These are phyloP conservation scores for Yamadazyma spencermartinsiae DNA, from an alignment of 1,139 yeast species.

Conservation along the genomic window DNA sequence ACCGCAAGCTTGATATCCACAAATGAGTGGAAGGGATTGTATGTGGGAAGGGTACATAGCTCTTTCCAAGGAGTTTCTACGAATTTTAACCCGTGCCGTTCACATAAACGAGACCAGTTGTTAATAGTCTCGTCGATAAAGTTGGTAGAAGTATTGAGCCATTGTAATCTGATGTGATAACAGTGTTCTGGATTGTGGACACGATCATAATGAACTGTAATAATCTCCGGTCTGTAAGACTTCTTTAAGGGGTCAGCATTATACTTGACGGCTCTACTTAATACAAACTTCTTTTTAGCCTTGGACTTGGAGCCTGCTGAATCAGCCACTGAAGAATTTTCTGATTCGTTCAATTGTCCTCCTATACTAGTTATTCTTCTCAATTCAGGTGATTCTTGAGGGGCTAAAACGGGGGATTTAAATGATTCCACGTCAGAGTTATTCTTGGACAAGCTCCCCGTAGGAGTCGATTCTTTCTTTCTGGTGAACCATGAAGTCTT, in stretches of 20 bases:
- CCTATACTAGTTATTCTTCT: conserved; percentile 25
- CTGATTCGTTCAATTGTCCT: conserved; percentile 25
- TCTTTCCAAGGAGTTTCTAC: conserved; percentile 96
- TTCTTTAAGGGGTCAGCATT: conserved; percentile 75
- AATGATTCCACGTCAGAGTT: conserved; percentile 32
- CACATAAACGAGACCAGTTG: conserved; percentile 80
- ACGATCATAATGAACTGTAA: conserved; percentile 84
- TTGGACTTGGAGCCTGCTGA: conserved; percentile 25
- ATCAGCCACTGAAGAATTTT: conserved; percentile 35
- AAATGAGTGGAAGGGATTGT: conserved; percentile 87
- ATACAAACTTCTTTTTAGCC: conserved; percentile 31
- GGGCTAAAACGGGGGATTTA: conserved; percentile 25
- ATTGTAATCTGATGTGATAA: conserved; percentile 85
- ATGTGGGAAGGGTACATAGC: conserved; percentile 68
- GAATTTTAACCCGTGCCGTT: conserved; percentile 77
- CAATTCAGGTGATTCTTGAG: conserved; percentile 24
- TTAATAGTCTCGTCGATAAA: conserved; percentile 86
- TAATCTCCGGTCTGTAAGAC: conserved; percentile 75
- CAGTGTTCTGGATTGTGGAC: conserved; percentile 96
- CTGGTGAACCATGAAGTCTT: conserved; percentile 35
- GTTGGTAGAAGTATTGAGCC: conserved; percentile 90
- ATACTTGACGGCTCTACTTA: conserved; percentile 62
- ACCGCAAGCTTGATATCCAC: conserved; percentile 64
- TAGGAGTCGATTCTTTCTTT: conserved; percentile 22
- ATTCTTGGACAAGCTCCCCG: conserved; percentile 19